A percentile compares a stretch with the other conserved stretches of the same genome.
Evolutionary conservation across 306 rosid genomes (phyloP).

Genomic region (Citrullus colocynthis): DNA sequence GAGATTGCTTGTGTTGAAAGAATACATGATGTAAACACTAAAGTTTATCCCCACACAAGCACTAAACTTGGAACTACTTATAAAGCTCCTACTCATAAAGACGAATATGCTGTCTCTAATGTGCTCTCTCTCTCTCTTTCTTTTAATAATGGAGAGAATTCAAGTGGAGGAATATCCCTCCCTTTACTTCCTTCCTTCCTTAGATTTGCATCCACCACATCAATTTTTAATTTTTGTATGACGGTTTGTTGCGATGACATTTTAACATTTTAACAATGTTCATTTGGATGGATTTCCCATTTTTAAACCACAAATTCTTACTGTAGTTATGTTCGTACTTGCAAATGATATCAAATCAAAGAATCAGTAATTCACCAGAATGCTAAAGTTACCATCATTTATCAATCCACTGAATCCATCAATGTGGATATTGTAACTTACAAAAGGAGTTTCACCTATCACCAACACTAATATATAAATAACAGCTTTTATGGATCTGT

Average conservation of each 20-base stretch:
- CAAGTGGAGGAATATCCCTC: not conserved
- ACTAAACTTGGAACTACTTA: not conserved
- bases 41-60: not conserved
- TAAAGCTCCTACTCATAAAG: not conserved
- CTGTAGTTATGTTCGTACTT: not conserved
- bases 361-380: too few species aligned
- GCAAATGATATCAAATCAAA: too few species aligned
- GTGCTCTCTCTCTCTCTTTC: not conserved
- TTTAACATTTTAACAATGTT: too few species aligned
- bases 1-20: not conserved
- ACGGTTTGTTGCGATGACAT: too few species aligned
- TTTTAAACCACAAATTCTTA: too few species aligned
- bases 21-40: not conserved
- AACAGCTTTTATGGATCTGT: not conserved
- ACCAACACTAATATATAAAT: not conserved
- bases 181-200: not conserved
- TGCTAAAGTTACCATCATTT: not conserved
- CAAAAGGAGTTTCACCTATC: not conserved
- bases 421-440: not conserved
- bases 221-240: not conserved
- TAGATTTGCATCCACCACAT: not conserved
- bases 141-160: not conserved
- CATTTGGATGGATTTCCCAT: too few species aligned
- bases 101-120: not conserved
- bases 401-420: not conserved